phyloP scores from a whole-genome alignment of 495 filamentous ascomycete genomes.

The Trypethelium eluteriae region DNA sequence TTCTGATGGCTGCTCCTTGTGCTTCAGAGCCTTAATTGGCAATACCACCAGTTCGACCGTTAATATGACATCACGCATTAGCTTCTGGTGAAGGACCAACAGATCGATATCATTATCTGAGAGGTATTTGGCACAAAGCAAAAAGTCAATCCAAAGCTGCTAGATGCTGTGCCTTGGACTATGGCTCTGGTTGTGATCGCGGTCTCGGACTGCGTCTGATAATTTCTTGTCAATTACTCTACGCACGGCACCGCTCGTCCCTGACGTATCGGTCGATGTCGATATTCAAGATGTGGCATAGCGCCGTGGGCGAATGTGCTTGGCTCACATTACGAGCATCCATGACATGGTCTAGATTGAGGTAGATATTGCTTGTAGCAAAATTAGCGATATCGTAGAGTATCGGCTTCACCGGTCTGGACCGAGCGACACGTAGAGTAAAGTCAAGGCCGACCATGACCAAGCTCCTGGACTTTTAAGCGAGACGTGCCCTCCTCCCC shows the following conservation, averaged over 20 bases:
- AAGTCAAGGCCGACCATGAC: too few species aligned
- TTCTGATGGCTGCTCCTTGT: slow-evolving; percentile 13
- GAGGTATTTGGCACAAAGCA: slow-evolving; percentile 4
- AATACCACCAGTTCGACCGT: slow-evolving; percentile 15
- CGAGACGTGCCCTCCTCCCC: too few species aligned
- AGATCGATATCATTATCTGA: neutral
- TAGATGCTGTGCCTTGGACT: slow-evolving; percentile 17
- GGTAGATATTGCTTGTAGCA: slow-evolving; percentile 13
- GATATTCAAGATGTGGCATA: neutral
- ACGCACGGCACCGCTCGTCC: neutral
- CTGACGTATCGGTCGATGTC: slow-evolving; percentile 20
- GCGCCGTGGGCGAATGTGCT: neutral
- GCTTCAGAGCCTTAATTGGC: slow-evolving; percentile 12
- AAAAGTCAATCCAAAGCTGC: slow-evolving; percentile 1
- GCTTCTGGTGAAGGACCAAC: neutral
- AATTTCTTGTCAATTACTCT: slow-evolving; percentile 30
- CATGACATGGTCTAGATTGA: slow-evolving; percentile 11
- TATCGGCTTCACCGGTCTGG: slow-evolving; percentile 13
- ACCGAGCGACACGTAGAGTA: slow-evolving; percentile 8
- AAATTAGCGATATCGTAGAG: slow-evolving; percentile 13
- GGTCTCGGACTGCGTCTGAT: slow-evolving; percentile 32
- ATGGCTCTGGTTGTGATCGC: slow-evolving; percentile 36
- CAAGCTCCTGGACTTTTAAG: too few species aligned
- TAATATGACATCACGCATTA: too few species aligned
- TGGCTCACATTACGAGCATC: neutral